Percentiles rank a stretch among this genome's conserved stretches.
Conservation (phyloP, 495 filamentous ascomycete genomes). For the Hypoxylon cercidicola region DNA sequence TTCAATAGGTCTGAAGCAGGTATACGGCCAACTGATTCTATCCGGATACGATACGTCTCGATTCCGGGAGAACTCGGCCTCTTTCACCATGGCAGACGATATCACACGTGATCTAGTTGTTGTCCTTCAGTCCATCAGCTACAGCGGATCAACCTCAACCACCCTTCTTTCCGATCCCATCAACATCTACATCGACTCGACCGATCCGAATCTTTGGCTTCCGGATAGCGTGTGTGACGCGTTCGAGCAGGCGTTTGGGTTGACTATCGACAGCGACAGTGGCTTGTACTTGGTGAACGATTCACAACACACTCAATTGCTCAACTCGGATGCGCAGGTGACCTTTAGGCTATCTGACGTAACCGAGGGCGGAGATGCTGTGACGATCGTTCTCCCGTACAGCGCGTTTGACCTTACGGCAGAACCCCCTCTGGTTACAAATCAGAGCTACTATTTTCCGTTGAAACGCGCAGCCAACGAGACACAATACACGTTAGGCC, state of each 20-base stretch:
- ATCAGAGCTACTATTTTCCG: constrained; percentile 61
- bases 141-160: constrained; percentile 44
- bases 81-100: constrained; percentile 61
- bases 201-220: constrained; percentile 65
- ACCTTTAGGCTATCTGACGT: constrained; percentile 60
- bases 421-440: constrained; percentile 50
- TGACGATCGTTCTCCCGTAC: constrained; percentile 65
- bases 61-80: constrained; percentile 59
- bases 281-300: constrained; percentile 63
- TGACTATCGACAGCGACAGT: constrained; percentile 56
- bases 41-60: constrained; percentile 66
- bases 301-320: constrained; percentile 52
- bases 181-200: constrained; percentile 63
- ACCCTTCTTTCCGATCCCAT: constrained; percentile 49
- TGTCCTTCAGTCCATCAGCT: constrained; percentile 58
- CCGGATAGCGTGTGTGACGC: constrained; percentile 61
- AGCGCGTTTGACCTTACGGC: constrained; percentile 62
- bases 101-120: constrained; percentile 62
- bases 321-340: constrained; percentile 61
- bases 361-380: constrained; percentile 50
- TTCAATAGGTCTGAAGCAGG: constrained; percentile 55
- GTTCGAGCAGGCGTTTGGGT: constrained; percentile 64
- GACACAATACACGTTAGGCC: constrained; percentile 65
- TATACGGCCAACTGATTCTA: constrained; percentile 64
- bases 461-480: constrained; percentile 60